Conservation (phyloP, 2,329 filamentous ascomycete genomes). For the Verticillium nubilum region DNA sequence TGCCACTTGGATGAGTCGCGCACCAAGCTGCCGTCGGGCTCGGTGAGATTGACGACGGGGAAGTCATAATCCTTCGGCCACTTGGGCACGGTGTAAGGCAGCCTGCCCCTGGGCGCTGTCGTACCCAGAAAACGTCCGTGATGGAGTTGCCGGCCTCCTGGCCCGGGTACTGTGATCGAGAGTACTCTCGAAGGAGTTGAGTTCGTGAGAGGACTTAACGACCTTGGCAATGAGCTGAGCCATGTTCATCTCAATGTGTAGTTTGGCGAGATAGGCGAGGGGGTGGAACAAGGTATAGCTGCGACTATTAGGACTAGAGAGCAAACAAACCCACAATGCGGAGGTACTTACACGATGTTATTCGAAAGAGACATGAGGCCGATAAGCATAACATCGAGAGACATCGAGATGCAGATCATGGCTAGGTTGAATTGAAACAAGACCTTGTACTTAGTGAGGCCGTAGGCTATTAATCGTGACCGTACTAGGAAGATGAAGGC, state of each 20-base stretch:
- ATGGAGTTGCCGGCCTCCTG: conserved; percentile 58
- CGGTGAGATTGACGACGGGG: too few species aligned
- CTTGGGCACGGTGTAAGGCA: conserved; percentile 54
- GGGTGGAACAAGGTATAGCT: conserved; percentile 35
- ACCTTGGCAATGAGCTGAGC: conserved; percentile 42
- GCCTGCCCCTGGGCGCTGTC: conserved; percentile 52
- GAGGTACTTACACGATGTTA: conserved; percentile 12
- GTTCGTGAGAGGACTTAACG: neutral
- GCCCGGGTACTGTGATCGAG: conserved; percentile 42
- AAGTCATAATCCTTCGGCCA: conserved; percentile 27
- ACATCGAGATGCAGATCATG: conserved; percentile 18
- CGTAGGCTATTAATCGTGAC: conserved; percentile 36
- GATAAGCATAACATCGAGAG: conserved; percentile 15
- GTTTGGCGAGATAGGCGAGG: conserved; percentile 44
- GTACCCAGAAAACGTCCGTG: conserved; percentile 55
- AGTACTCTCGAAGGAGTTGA: conserved; percentile 9
- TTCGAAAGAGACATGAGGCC: neutral
- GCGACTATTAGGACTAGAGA: neutral
- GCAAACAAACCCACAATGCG: neutral
- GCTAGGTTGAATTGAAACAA: conserved; percentile 29
- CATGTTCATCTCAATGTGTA: conserved; percentile 51
- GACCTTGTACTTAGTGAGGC: conserved; percentile 42
- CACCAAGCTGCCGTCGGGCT: too few species aligned
- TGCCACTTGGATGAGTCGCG: conserved; percentile 24
- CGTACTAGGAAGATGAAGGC: conserved; percentile 41